Base-by-base conservation (phyloP, 2,329 filamentous ascomycete species). In the Aspergillus neoniger region DNA sequence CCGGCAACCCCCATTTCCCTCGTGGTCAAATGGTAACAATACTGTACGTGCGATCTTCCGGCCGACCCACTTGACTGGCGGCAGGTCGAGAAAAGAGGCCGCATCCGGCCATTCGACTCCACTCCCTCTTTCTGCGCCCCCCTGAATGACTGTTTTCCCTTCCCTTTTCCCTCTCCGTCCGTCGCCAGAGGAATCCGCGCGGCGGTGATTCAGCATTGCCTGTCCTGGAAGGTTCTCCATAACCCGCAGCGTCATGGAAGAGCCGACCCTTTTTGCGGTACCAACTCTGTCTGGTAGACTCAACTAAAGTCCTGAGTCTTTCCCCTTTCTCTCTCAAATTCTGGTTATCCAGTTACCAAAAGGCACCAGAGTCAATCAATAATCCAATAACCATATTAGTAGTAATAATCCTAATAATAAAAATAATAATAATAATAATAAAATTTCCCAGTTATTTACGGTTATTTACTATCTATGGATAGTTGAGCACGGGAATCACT, bases 11-110 rank as follows among this genome's bases (percentile, higher is more conserved):
- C 36, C 36, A 53, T 61, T 64, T 63, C 28, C 63, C 69, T 68
- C 61, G 66, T 69, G 67, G 66, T 64, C 63, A 64, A 64, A 65
- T 69, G 67, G 66, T 64, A 65, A 64, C 55, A 47, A 60, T 61
- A 63, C 56, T 23, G 19, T 30, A 56, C 61, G 58, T 58, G 63
- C 63, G 63, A 62, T 63, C 63, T 63, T 52, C 58, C 23, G 55
- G 23, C 50, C 30, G 43, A 55, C 55, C 63, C 64, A 65, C 62
- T 43, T 43, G 25, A 53, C 57, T 62, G 57, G 55, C 57, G 56
- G 62, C 59, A 59, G 62, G 62, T 63, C 53, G 53, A 62, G 53
- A 30, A 30, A 51, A 57, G 53, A 58, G 54, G 56, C 61, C 63
- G 63, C 55, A 63, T 67, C 58, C 63, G 65, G 63, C 9, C 50